Evolutionary conservation across 352 stramenopile species (phyloP).

Genomic region (Plasmopara muralis): DNA sequence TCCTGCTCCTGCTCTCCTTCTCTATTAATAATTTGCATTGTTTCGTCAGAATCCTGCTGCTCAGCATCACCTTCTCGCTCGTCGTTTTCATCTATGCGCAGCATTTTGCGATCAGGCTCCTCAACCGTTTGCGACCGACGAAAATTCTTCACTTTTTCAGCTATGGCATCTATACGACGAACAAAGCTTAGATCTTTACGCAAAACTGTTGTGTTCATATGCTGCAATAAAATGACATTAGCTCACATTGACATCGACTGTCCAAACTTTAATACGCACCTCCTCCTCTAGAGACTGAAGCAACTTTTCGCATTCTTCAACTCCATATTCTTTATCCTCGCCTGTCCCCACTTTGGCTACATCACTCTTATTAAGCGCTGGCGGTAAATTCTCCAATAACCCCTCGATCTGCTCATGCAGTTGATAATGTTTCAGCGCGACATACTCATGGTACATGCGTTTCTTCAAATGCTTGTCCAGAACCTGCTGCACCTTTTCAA

Average conservation of each 20-base stretch:
- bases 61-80: slow-evolving; percentile 7
- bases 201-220: slow-evolving; percentile 40
- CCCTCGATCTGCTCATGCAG: slow-evolving; percentile 63
- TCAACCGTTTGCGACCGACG: slow-evolving; percentile 17
- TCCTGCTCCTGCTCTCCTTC: no score
- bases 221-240: slow-evolving; percentile 24
- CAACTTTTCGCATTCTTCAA: slow-evolving; percentile 43
- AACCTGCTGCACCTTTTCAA: slow-evolving; percentile 38
- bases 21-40: no score
- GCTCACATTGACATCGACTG: slow-evolving; percentile 2
- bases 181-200: slow-evolving; percentile 53
- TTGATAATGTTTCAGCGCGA: slow-evolving; percentile 61
- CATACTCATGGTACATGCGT: slow-evolving; percentile 40
- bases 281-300: slow-evolving; percentile 46
- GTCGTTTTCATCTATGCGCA: slow-evolving; percentile 16
- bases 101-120: slow-evolving; percentile 24
- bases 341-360: slow-evolving; percentile 3
- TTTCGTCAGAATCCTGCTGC: slow-evolving; percentile 4
- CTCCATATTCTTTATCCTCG: slow-evolving; percentile 14
- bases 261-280: slow-evolving; percentile 8
- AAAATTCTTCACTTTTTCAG: slow-evolving; percentile 35
- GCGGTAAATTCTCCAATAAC: slow-evolving; percentile 41
- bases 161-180: slow-evolving; percentile 47
- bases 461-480: slow-evolving; percentile 37
- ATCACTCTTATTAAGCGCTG: slow-evolving; percentile 1